These are phyloP conservation scores for Pseudonitzschia pungens DNA, from an alignment of 108 stramenopile species.

Conservation along the genomic window DNA sequence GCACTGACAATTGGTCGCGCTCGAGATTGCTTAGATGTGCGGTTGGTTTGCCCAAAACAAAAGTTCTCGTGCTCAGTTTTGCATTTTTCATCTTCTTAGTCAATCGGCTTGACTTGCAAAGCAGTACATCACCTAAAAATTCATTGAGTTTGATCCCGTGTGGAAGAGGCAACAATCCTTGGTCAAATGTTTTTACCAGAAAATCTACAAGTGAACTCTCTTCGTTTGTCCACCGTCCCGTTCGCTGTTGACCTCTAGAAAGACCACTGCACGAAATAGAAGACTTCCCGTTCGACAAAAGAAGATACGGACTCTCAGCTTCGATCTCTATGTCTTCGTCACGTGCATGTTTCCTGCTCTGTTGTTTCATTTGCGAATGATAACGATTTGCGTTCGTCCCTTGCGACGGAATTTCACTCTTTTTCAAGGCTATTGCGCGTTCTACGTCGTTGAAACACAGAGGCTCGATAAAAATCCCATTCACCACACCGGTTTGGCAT, in stretches of 20 bases:
- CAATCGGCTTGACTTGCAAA: conserved; percentile 71
- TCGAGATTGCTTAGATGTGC: conserved; percentile 1
- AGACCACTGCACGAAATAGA: conserved; percentile 28
- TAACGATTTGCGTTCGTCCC: neutral
- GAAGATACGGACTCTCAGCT: conserved; percentile 42
- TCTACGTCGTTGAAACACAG: conserved; percentile 44
- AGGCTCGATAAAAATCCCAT: conserved; percentile 41
- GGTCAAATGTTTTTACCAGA: conserved; percentile 66
- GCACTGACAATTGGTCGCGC: conserved; percentile 37
- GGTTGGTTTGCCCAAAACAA: conserved; percentile 27
- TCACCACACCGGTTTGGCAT: conserved; percentile 35
- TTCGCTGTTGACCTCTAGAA: conserved; percentile 49
- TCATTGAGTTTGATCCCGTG: conserved; percentile 82
- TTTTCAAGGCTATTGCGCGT: conserved; percentile 38
- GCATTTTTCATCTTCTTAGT: conserved; percentile 89
- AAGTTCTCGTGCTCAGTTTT: conserved; percentile 66
- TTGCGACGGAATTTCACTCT: neutral
- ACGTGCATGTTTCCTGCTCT: conserved; percentile 23
- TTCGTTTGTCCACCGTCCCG: conserved; percentile 77
- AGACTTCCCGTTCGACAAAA: conserved; percentile 26
- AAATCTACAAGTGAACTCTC: conserved; percentile 66
- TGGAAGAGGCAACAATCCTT: conserved; percentile 60
- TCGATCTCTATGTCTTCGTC: conserved; percentile 31
- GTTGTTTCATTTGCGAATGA: conserved; percentile 5
- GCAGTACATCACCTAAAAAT: conserved; percentile 70